Conservation (phyloP, 139 green algal species). For the Gonium pectorale region DNA sequence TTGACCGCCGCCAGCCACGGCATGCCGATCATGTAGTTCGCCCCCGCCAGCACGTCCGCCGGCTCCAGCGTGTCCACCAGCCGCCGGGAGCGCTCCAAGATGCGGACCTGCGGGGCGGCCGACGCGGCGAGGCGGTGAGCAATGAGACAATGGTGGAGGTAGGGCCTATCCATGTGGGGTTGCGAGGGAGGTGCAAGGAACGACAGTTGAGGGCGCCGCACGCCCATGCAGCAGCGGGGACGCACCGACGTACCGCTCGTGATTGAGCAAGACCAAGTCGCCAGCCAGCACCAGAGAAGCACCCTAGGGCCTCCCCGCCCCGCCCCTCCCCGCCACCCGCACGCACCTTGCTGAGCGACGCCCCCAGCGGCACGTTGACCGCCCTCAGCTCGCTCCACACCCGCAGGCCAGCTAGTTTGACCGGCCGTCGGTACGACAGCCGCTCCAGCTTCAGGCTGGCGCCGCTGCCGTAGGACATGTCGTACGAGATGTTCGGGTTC, state of each 20-base stretch:
- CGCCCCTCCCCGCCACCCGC: background rate
- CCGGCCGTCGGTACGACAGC: conserved; percentile 3
- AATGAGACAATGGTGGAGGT: too few relatives aligned
- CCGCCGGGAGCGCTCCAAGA: background rate
- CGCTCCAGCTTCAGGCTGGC: conserved; percentile 10
- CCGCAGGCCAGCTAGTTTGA: background rate
- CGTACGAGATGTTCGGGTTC: conserved; percentile 10
- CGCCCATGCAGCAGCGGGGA: too few relatives aligned
- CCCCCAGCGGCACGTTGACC: conserved; percentile 35
- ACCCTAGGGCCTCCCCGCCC: background rate
- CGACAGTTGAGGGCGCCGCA: too few relatives aligned
- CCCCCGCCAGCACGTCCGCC: background rate
- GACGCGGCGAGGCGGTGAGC: background rate
- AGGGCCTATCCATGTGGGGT: too few relatives aligned
- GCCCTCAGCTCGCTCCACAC: conserved; percentile 17
- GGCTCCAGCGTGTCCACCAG: conserved; percentile 38
- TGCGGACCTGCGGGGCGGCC: background rate
- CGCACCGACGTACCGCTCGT: too few relatives aligned
- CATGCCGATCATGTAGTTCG: conserved; percentile 39
- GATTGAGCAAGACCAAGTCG: too few relatives aligned
- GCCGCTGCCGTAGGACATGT: background rate
- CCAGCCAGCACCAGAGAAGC: too few relatives aligned
- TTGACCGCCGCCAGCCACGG: conserved; percentile 27
- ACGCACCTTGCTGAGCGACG: conserved; percentile 28
- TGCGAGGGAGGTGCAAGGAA: too few relatives aligned